Conservation (phyloP, 768 basidiomycete genomes). For the Lentinula edodes region DNA sequence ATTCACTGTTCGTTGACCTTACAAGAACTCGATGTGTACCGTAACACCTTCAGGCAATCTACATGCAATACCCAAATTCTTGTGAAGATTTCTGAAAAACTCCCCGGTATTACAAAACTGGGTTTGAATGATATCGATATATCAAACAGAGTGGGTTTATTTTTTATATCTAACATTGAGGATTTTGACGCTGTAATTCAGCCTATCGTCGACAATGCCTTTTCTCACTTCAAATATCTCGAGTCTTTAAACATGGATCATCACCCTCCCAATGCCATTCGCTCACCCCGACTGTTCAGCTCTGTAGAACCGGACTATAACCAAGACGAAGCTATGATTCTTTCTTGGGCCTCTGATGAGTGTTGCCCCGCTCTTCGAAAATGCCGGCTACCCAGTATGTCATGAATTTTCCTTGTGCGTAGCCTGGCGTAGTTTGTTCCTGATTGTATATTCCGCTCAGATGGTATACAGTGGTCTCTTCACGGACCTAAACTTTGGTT, state of each 20-base stretch:
- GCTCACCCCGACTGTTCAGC: neutral
- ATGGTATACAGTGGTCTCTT: slow-evolving; percentile 1
- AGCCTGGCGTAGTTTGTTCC: too few species aligned
- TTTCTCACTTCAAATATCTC: neutral
- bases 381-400: neutral
- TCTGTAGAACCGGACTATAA: neutral
- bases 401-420: neutral
- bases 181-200: neutral
- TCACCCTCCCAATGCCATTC: neutral
- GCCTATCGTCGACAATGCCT: neutral
- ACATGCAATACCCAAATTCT: neutral
- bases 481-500: neutral
- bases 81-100: neutral
- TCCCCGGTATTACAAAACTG: neutral
- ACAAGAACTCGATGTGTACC: neutral
- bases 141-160: neutral
- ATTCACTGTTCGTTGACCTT: neutral
- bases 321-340: neutral
- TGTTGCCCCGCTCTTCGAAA: neutral
- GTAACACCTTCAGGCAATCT: neutral
- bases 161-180: neutral
- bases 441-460: neutral
- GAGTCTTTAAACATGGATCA: slow-evolving; percentile 1
- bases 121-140: neutral
- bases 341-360: neutral